Evolutionary conservation across 2,329 filamentous ascomycete genomes (phyloP).

Genomic region (Xylaria arbuscula): DNA sequence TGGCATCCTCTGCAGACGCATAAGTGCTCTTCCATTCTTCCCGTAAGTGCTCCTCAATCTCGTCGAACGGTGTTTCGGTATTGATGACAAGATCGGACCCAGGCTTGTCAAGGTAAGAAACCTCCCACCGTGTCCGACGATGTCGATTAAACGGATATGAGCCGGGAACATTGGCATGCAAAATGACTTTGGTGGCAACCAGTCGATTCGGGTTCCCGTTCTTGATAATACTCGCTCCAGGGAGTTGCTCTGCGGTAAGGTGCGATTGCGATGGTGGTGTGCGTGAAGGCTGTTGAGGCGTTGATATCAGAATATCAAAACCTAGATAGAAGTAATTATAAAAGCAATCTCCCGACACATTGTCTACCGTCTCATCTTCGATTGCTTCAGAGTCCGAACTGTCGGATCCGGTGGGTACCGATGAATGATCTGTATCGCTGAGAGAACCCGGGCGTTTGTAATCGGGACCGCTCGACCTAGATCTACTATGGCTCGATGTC

Average conservation of each 20-base stretch:
- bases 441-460: constrained; percentile 65
- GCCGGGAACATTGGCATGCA: constrained; percentile 94
- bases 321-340: constrained; percentile 98
- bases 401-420: constrained; percentile 76
- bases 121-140: constrained; percentile 87
- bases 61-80: constrained; percentile 82
- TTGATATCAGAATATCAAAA: constrained; percentile 92
- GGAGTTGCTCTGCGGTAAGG: constrained; percentile 41
- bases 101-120: constrained; percentile 67
- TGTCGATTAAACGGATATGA: constrained; percentile 98
- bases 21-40: constrained; percentile 77
- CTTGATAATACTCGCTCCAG: constrained; percentile 53
- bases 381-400: constrained; percentile 72
- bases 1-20: constrained; percentile 63
- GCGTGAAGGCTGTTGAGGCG: constrained; percentile 73
- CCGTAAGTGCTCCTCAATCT: constrained; percentile 75
- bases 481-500: constrained; percentile 62
- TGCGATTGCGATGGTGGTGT: constrained; percentile 64
- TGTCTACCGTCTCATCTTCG: constrained; percentile 65
- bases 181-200: constrained; percentile 89
- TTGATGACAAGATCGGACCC: constrained; percentile 62
- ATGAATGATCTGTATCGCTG: constrained; percentile 80
- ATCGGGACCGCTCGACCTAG: constrained; percentile 59
- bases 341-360: constrained; percentile 80
- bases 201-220: constrained; percentile 69